Evolutionary conservation across 257 asterid species (phyloP), one percentile per base, ranked within the genome.

Genomic region (Plantago ovata): DNA sequence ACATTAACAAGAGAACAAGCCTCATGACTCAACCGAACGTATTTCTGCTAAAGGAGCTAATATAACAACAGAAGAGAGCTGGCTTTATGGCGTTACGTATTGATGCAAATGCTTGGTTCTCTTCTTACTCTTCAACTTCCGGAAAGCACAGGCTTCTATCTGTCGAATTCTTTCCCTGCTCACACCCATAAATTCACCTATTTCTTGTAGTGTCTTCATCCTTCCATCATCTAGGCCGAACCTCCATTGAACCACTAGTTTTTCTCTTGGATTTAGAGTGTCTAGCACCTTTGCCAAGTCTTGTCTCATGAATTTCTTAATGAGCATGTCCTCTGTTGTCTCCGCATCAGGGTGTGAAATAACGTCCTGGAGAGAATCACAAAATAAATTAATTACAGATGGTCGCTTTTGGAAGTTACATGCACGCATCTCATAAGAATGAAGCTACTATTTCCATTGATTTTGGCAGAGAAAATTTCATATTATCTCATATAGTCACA

Each of bases 81-180:
- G 10, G 1, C 53, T 10, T 71, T 70, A 81, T 16, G 84, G 58
- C 77, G 58, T 50, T 52, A 79, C 75, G 48, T 92, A 92, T 52
- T 92, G 96, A 61, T 78, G 82, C 79, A 92, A 72, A 63, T 72
- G 77, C 74, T 83, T 84, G 6, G 85, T 83, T 70, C 94, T 77
- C 81, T 84, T 78, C 80, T 92, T 92, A 92, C 78, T 85, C 87
- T 83, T 87, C 81, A 92, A 65, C 84, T 92, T 92, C 12, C 94
- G 88, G 38, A 92, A 88, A 7, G 90, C 96, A 41, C 84, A 67
- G 0, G 94, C 73, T 72, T 88, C 98, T 56, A 92, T 81, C 73
- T 92, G 98, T 46, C 96, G 67, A 57, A 92, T 77, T 75, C 96
- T 88, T 67, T 92, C 98, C 64, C 95, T 69, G 79, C 96, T 88